Base-by-base conservation (phyloP, 768 basidiomycete genomes). In the Clitopilus passeckerianus region DNA sequence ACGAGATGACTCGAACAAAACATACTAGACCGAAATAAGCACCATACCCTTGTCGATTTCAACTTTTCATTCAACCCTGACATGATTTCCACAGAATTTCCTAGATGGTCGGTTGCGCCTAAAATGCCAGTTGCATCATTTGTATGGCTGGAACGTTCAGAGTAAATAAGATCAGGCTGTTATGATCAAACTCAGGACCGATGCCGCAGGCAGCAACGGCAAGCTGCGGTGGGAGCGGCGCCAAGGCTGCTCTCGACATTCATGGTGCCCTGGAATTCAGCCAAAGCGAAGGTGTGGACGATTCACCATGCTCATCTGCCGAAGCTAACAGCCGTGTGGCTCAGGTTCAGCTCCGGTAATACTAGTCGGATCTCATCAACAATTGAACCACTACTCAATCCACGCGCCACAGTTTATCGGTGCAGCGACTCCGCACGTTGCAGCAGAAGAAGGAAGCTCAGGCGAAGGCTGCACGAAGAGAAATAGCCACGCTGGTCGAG, bases 401-500 rank as follows among this genome's bases (percentile, higher is more conserved):
- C 35, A 41, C 56, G 41, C 41, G 22, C 63, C 61, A 34, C 59
- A 94, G 91, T 59, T 80, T 95, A 34, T 90, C 91, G 0, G 89
- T 94, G 20, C 92, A 95, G 71, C 85, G 91, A 16, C 77, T 94
- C 60, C 83, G 91, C 58, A 95, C 87, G 18, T 75, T 94, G 9
- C 90, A 95, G 65, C 91, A 95, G 75, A 98, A 98, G 84, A 95
- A 90, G 74, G 86, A 88, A 64, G 93, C 95, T 0, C 85, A 97
- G 62, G 83, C 82, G 1, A 84, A 84, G 65, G 72, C 76, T 63
- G 74, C 89, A 34, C 80, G 94, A 18, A 79, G 91, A 44, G 93
- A 95, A 62, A 91, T 95, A 54, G 93, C 93, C 5, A 78, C 83
- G 22, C 77, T 93, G 16, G 70, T 96, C 6, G 91, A 94, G 72